Percentiles rank a stretch among this genome's conserved stretches.
Conservation (phyloP, 352 stramenopile genomes). For the Pythium monospermum region DNA sequence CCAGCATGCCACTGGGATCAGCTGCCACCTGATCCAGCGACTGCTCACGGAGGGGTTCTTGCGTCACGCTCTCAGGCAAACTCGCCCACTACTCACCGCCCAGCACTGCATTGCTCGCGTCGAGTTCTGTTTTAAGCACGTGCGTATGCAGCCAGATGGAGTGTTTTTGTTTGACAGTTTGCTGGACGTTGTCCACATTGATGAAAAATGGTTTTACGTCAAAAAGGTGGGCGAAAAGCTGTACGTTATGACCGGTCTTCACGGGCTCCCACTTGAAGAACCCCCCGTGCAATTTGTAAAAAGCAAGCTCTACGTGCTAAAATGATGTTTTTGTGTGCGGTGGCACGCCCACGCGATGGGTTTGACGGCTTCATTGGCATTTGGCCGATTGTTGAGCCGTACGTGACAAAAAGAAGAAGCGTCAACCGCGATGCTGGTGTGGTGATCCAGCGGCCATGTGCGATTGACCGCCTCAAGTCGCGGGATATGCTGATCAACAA, state of each 20-base stretch:
- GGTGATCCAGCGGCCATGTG: background rate
- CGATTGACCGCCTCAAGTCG: background rate
- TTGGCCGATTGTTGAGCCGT: background rate
- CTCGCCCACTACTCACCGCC: background rate
- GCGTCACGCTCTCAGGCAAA: background rate
- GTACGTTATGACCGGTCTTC: conserved; percentile 1
- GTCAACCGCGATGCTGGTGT: background rate
- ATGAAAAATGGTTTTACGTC: conserved; percentile 12
- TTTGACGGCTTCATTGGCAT: conserved; percentile 12
- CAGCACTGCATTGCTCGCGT: background rate
- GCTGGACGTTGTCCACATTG: conserved; percentile 3
- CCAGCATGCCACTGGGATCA: no score
- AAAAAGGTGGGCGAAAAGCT: conserved; percentile 7
- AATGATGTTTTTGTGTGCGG: background rate
- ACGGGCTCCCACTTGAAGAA: background rate
- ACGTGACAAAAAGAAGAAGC: conserved; percentile 1
- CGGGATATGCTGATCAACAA: conserved; percentile 2
- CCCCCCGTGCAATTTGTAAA: background rate
- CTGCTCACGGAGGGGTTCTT: conserved; percentile 3
- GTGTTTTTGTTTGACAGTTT: background rate
- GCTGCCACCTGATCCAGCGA: conserved; percentile 5
- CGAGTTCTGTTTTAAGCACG: background rate
- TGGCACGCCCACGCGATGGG: conserved; percentile 2
- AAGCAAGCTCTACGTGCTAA: background rate
- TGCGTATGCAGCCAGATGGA: background rate